These are phyloP conservation scores for Stylosanthes scabra DNA, from an alignment of 331 rosid genomes.

Conservation along the genomic window DNA sequence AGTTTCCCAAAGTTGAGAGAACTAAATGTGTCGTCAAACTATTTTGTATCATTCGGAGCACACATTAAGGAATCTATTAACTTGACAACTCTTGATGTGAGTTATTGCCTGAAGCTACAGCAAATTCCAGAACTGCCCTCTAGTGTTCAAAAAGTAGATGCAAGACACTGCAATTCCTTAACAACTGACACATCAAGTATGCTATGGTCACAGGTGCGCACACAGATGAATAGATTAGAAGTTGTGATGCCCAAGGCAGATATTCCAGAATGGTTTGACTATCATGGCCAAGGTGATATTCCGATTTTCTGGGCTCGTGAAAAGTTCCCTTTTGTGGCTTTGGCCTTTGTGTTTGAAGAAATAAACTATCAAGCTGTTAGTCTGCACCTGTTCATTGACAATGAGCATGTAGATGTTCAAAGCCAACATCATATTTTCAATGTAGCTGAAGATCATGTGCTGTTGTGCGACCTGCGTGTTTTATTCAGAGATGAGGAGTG, in stretches of 20 bases:
- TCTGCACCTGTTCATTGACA: not conserved
- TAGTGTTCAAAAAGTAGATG: conserved; percentile 4
- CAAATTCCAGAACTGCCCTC: conserved; percentile 14
- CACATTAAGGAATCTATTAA: not conserved
- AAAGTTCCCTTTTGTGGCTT: conserved; percentile 15
- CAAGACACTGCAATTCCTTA: not conserved
- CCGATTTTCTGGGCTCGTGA: conserved; percentile 9
- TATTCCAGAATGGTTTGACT: conserved; percentile 20
- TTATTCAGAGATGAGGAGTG: conserved; percentile 19
- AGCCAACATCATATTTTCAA: not conserved
- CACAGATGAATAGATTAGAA: not conserved
- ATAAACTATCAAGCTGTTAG: not conserved
- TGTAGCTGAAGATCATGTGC: conserved; percentile 3
- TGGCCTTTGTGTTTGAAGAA: not conserved
- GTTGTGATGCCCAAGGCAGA: not conserved
- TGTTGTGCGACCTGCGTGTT: conserved; percentile 2
- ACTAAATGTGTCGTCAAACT: not conserved
- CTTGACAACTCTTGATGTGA: conserved; percentile 27
- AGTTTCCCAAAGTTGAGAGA: not conserved
- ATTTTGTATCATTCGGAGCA: not conserved
- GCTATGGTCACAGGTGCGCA: conserved; percentile 18
- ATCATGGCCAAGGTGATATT: not conserved
- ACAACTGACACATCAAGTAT: not conserved
- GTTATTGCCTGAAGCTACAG: not conserved
- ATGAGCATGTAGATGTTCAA: not conserved